Evolutionary conservation across 148 eudicot genomes (phyloP).

Genomic region (Rhododendron williamsianum): DNA sequence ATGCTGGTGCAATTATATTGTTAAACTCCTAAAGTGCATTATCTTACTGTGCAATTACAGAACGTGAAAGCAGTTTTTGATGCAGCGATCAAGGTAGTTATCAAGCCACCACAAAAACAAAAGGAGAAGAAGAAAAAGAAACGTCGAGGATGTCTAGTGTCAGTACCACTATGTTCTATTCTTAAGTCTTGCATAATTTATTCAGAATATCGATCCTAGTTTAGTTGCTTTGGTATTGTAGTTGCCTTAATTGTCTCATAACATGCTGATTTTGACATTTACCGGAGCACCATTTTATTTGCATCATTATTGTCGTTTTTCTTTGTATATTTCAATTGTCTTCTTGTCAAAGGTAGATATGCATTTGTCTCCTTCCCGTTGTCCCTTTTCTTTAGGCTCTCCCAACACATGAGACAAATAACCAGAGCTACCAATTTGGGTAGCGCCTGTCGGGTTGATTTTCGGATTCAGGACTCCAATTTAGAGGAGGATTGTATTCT

Average conservation of each 20-base stretch:
- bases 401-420: not conserved
- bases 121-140: constrained; percentile 87
- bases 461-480: not conserved
- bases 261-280: not conserved
- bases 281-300: not conserved
- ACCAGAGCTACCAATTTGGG: not conserved
- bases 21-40: not conserved
- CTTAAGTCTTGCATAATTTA: constrained; percentile 6
- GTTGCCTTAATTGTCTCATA: not conserved
- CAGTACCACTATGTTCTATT: constrained; percentile 22
- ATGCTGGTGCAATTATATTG: not conserved
- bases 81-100: constrained; percentile 90
- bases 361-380: not conserved
- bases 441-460: not conserved
- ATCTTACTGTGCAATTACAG: constrained; percentile 29
- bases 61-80: constrained; percentile 98
- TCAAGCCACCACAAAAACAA: constrained; percentile 84
- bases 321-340: not conserved
- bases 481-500: not conserved
- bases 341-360: not conserved
- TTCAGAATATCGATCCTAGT: not conserved
- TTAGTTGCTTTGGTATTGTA: not conserved
- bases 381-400: not conserved
- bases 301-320: not conserved
- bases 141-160: constrained; percentile 61